Base-by-base conservation (phyloP, 148 eudicot genomes). In the Limonium bicolor region DNA sequence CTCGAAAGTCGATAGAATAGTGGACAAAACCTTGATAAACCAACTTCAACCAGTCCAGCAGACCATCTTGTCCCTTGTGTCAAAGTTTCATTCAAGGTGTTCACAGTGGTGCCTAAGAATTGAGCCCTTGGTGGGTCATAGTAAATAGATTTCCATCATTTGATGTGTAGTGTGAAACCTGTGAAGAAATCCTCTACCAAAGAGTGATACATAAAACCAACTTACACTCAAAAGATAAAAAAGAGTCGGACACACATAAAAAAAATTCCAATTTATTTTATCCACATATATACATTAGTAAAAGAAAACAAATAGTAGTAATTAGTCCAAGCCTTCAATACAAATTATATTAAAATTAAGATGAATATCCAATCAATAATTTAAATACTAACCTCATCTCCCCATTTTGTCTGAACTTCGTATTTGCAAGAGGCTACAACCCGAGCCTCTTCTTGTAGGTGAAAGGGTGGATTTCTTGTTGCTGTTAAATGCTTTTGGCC, bases 141-240 rank as follows among this genome's bases (percentile, higher is more conserved):
- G 49, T 54, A 80, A 6, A 74, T 78, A 12, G 95, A 74, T 21
- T 8, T 67, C 83, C 83, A 80, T 5, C 95, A 86, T 39, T 61
- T 54, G 41, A 60, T 44, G 34, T 74, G 76, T 19, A 80, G 55
- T 0, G 35, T 34, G 2, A 62, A 41, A 0, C 80, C 70, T 5
- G 95, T 86, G 42, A 77, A 67, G 36, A 50, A 50, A 24, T 81
- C 92, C 48, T 86, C 95, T 10, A 46, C 65, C 34, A 80, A 53
- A 8, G 74, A 41, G 2, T 46, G 18, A 18, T 77, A 85, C 39
- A 55, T 36, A 61, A 69, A 85, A 7, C 95, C 95, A 12, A 71
- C 59, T 86, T 18, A 27, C n/a, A n/a, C n/a, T n/a, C n/a, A n/a
- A n/a, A n/a, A n/a, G n/a, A n/a, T n/a, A n/a, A n/a, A n/a, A n/a